phyloP scores from a whole-genome alignment of 2,329 filamentous ascomycete genomes.

The Neurospora sp. region DNA sequence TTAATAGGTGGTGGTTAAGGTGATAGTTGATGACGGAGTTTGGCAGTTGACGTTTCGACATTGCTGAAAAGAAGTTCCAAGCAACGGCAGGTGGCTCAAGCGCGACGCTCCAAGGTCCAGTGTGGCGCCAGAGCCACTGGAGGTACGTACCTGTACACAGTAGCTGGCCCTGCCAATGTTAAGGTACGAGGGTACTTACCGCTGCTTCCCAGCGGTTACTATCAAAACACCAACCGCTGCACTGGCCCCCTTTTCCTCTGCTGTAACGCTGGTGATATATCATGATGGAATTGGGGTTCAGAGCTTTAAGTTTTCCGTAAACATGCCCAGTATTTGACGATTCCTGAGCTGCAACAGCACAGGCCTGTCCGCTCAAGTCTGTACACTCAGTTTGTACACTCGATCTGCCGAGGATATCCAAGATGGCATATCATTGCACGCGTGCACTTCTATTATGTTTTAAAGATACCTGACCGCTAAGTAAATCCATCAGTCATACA shows the following conservation, averaged over 20 bases:
- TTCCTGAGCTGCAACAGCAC: not conserved
- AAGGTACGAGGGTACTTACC: not conserved
- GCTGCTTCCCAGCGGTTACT: not conserved
- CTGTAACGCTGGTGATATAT: not conserved
- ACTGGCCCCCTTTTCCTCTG: not conserved
- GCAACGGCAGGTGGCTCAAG: not conserved
- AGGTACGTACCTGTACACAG: not conserved
- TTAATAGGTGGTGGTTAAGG: constrained; percentile 3
- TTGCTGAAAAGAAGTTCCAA: not conserved
- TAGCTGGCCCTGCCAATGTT: too few relatives aligned
- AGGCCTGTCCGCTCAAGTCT: not conserved
- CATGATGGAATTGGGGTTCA: too few relatives aligned
- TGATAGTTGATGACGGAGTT: not conserved
- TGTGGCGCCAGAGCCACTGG: not conserved
- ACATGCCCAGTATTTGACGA: not conserved
- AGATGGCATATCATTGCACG: not conserved
- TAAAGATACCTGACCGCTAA: not conserved
- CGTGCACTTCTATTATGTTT: not conserved
- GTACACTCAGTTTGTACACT: not conserved
- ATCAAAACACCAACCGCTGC: not conserved
- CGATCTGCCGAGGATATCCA: not conserved
- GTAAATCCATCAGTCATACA: not conserved
- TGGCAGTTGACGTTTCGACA: constrained; percentile 2
- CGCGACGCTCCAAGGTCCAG: not conserved
- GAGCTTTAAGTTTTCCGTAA: not conserved